Percentiles rank a stretch among this genome's conserved stretches.
These are phyloP conservation scores for Termitomyces sp. DNA, from an alignment of 768 basidiomycete species.

Conservation along the genomic window DNA sequence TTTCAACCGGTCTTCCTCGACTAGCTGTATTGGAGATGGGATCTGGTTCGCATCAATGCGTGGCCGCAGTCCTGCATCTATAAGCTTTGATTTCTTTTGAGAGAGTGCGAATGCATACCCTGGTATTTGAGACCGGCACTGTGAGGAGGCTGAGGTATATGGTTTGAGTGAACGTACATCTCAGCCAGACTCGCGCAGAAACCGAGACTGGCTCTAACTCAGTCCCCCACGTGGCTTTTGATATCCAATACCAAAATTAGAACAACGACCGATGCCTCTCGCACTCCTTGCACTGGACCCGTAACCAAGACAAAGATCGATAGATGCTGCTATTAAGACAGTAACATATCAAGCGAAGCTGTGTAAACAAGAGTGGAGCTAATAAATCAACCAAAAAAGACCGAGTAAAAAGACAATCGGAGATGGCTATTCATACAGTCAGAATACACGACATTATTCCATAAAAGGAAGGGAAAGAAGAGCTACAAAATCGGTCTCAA, in stretches of 20 bases:
- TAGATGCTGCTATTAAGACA: not conserved
- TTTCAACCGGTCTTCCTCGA: conserved; percentile 72
- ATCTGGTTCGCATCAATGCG: conserved; percentile 86
- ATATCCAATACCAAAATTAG: not conserved
- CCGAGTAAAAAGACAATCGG: not conserved
- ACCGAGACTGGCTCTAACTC: not conserved
- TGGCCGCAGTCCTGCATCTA: conserved; percentile 57
- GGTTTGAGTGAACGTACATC: conserved; percentile 42
- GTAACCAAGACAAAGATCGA: not conserved
- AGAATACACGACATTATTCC: conserved; percentile 13
- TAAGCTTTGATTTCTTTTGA: conserved; percentile 2
- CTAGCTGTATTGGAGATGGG: conserved; percentile 81
- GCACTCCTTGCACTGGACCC: not conserved
- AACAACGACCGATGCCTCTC: not conserved
- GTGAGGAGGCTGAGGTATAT: conserved; percentile 68
- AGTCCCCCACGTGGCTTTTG: not conserved
- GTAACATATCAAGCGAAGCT: not conserved
- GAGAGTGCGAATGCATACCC: conserved; percentile 20
- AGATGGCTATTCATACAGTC: conserved; percentile 16
- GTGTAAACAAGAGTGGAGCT: not conserved
- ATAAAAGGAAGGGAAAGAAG: conserved; percentile 9
- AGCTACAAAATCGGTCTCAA: conserved; percentile 8
- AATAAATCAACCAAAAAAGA: not conserved
- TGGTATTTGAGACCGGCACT: conserved; percentile 51
- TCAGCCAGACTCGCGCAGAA: not conserved